phyloP scores from a whole-genome alignment of 371 early-diverging fungal species.

The Mucor lusitanicus region DNA sequence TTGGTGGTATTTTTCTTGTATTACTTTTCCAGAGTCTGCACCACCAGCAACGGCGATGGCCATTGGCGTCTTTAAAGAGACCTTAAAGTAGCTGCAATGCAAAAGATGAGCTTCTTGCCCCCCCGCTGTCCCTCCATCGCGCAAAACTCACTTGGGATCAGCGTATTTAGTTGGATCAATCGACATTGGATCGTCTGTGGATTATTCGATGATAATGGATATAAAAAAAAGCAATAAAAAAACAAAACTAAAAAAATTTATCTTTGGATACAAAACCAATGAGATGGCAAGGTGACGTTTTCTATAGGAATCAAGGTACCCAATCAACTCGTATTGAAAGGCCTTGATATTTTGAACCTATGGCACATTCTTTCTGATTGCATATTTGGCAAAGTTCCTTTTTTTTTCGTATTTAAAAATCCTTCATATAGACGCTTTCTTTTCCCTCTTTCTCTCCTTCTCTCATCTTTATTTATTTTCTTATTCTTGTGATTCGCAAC shows the following conservation, averaged over 20 bases:
- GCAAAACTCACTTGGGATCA: constrained; percentile 37
- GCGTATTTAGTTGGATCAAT: constrained; percentile 44
- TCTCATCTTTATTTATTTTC: constrained; percentile 6
- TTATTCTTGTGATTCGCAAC: not conserved
- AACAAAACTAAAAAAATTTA: not conserved
- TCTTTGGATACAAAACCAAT: constrained; percentile 7
- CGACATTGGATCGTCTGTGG: constrained; percentile 26
- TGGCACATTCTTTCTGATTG: constrained; percentile 2
- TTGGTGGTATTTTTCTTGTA: not conserved
- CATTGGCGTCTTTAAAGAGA: constrained; percentile 46
- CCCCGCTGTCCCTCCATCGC: not conserved
- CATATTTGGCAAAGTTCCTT: constrained; percentile 9
- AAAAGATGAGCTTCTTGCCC: not conserved
- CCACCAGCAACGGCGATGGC: constrained; percentile 48
- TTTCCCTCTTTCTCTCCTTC: constrained; percentile 6
- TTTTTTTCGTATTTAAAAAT: not conserved
- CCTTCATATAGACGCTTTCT: not conserved
- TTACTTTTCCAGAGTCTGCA: constrained; percentile 48
- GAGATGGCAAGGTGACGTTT: constrained; percentile 2
- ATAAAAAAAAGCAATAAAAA: not conserved
- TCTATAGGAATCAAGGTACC: not conserved
- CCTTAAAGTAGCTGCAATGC: constrained; percentile 40
- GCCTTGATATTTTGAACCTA: not conserved
- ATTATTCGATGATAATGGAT: not conserved
- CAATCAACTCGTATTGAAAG: constrained; percentile 1